Evolutionary conservation across 2,329 filamentous ascomycete species (phyloP), one percentile per base, ranked within the genome.

Genomic region (Penicillium sp.): DNA sequence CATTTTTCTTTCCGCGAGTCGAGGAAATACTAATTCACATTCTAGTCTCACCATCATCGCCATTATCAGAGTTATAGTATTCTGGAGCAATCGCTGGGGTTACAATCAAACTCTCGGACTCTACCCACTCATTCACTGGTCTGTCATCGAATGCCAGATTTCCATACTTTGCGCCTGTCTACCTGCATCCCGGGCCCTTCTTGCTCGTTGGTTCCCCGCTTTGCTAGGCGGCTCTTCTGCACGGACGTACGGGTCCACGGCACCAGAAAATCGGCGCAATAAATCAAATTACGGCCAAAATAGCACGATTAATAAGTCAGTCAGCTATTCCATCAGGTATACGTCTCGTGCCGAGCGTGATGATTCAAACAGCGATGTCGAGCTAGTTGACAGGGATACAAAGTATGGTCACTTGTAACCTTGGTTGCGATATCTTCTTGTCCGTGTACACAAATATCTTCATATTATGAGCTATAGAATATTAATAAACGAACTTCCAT

Each of bases 101-200:
- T 11, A 23, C 8, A 67, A 67, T 16, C 58, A 65, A 2, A 42
- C 43, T 48, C 49, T 58, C 4, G 60, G 63, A 18, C 44, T 68
- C 28, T 61, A 64, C n/a, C 64, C 66, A 2, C 56, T 68, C 13
- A 60, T 64, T 23, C 59, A 64, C 52, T 69, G 66, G 66, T 67
- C 66, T 6, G 60, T 69, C 13, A 67, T 69, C 31, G 66, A 69
- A 48, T 53, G 53, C 23, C 62, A 67, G 21, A 65, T 69, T 28
- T 60, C 66, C 8, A 51, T 69, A 11, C 45, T 68, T 44, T 67
- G 63, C 23, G 65, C 66, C 11, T 69, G 66, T 37, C 45, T 69
- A 1, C 66, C 66, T 23, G 58, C 66, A 24, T 59, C 59, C 31
- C 54, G 66, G 26, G 66, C 66, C 3, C 39, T 69, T 10, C 8